These are phyloP conservation scores for button mushroom (Agaricus bisporus) DNA, from an alignment of 768 basidiomycete species.

Conservation along the genomic window DNA sequence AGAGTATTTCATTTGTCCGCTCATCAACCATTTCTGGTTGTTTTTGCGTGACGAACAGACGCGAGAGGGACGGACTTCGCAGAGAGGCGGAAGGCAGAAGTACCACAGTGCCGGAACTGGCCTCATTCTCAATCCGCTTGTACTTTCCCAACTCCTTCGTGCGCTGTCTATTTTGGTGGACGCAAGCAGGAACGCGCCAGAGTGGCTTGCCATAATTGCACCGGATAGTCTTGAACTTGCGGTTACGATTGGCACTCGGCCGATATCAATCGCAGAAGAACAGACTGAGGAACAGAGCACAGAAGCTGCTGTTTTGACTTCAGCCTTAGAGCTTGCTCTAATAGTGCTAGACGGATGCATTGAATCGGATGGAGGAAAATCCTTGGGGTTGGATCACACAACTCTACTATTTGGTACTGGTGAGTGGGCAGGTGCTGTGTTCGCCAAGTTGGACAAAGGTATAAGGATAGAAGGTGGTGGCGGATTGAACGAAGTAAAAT, in stretches of 20 bases:
- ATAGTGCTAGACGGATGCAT: conserved; percentile 69
- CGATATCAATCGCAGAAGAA: conserved; percentile 41
- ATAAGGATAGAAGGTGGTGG: conserved; percentile 55
- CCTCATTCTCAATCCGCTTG: conserved; percentile 72
- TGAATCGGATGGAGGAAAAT: conserved; percentile 72
- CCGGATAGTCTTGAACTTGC: conserved; percentile 84
- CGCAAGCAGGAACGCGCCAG: conserved; percentile 71
- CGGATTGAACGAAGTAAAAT: conserved; percentile 53
- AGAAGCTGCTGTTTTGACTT: conserved; percentile 68
- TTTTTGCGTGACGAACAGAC: conserved; percentile 82
- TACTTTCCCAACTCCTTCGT: conserved; percentile 69
- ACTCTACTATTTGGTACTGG: conserved; percentile 61
- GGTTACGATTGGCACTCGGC: conserved; percentile 66
- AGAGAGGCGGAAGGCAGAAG: conserved; percentile 42
- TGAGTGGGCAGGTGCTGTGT: conserved; percentile 77
- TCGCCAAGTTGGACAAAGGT: conserved; percentile 61
- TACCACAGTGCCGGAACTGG: conserved; percentile 77
- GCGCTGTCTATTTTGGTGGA: conserved; percentile 79
- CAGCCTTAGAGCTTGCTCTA: conserved; percentile 73
- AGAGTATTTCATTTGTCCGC: conserved; percentile 82
- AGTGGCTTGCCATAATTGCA: conserved; percentile 76
- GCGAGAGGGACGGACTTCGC: conserved; percentile 64
- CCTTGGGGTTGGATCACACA: conserved; percentile 71
- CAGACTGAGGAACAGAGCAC: conserved; percentile 35
- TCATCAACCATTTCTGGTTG: conserved; percentile 94